Evolutionary conservation across 768 basidiomycete genomes (phyloP).

Genomic region (Russula vinacea): DNA sequence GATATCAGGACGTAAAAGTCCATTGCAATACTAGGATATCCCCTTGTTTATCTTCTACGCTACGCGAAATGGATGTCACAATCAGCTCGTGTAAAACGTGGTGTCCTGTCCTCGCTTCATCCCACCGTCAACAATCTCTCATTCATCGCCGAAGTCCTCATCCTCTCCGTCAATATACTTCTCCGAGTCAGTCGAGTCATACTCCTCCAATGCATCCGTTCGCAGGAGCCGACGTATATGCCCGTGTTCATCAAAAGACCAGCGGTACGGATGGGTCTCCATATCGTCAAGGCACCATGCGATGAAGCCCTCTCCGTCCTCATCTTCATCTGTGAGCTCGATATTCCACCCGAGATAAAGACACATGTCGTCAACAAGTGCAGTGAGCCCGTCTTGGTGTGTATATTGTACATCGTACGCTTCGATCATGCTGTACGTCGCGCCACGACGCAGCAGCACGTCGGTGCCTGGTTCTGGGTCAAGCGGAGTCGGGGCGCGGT

Average conservation of each 20-base stretch:
- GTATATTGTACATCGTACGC: slow-evolving; percentile 53
- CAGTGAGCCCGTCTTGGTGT: slow-evolving; percentile 53
- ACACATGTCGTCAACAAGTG: slow-evolving; percentile 41
- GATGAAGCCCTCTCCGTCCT: slow-evolving; percentile 43
- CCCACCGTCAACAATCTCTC: slow-evolving; percentile 1
- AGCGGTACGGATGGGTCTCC: slow-evolving; percentile 44
- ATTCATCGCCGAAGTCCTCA: slow-evolving; percentile 10
- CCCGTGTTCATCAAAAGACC: slow-evolving; percentile 35
- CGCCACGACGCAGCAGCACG: slow-evolving; percentile 56
- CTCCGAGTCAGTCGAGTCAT: slow-evolving; percentile 25
- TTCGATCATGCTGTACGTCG: slow-evolving; percentile 55
- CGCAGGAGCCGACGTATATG: slow-evolving; percentile 24
- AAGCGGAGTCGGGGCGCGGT: slow-evolving; percentile 38
- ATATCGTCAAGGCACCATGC: slow-evolving; percentile 43
- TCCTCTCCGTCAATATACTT: slow-evolving; percentile 25
- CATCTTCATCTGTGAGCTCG: slow-evolving; percentile 43
- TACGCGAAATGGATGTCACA: not conserved
- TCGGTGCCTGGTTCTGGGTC: slow-evolving; percentile 37
- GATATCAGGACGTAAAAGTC: too few relatives aligned
- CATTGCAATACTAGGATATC: not conserved
- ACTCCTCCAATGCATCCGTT: slow-evolving; percentile 23
- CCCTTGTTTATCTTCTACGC: not conserved
- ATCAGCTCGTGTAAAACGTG: not conserved
- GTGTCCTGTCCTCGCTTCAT: not conserved
- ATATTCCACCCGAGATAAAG: slow-evolving; percentile 73